Percentiles rank a stretch among this genome's conserved stretches.
phyloP scores from a whole-genome alignment of 352 stramenopile species.

The Globisporangium recalcitrans region DNA sequence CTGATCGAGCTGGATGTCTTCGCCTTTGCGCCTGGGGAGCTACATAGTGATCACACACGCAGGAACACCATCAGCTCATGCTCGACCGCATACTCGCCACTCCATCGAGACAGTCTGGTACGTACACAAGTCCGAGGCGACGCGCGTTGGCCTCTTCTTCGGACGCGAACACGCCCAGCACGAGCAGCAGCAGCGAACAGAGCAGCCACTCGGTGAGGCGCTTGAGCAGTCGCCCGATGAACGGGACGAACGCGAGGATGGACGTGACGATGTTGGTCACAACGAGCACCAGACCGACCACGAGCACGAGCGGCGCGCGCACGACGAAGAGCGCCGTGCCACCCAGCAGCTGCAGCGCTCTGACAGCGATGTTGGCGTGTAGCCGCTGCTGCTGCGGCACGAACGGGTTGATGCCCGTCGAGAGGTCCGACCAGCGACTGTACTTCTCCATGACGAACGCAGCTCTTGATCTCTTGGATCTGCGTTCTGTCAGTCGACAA shows the following conservation, averaged over 20 bases:
- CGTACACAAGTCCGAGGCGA: constrained; percentile 58
- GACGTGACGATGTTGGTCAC: constrained; percentile 48
- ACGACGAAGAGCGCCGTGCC: constrained; percentile 45
- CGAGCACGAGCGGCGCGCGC: constrained; percentile 49
- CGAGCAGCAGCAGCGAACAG: constrained; percentile 55
- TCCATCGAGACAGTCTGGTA: constrained; percentile 5
- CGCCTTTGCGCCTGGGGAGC: constrained; percentile 26
- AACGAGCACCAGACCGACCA: constrained; percentile 31
- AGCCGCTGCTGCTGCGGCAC: constrained; percentile 68
- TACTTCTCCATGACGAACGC: constrained; percentile 72
- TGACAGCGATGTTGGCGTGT: constrained; percentile 33
- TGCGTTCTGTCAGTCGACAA: no score
- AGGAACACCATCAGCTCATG: background rate
- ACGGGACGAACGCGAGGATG: constrained; percentile 54
- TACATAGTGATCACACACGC: background rate
- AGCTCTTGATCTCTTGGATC: background rate
- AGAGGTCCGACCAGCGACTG: constrained; percentile 79
- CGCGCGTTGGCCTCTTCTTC: constrained; percentile 71
- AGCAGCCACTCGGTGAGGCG: constrained; percentile 67
- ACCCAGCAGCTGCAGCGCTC: constrained; percentile 34
- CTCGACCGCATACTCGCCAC: no score
- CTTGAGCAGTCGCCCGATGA: constrained; percentile 65
- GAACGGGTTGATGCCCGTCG: constrained; percentile 85
- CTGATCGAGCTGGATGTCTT: constrained; percentile 26
- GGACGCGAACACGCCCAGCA: constrained; percentile 60